Percentiles rank a stretch among this genome's conserved stretches.
These are phyloP conservation scores for Cystobasidiaceae sp. DNA, from an alignment of 1,284 basidiomycete genomes.

Conservation along the genomic window DNA sequence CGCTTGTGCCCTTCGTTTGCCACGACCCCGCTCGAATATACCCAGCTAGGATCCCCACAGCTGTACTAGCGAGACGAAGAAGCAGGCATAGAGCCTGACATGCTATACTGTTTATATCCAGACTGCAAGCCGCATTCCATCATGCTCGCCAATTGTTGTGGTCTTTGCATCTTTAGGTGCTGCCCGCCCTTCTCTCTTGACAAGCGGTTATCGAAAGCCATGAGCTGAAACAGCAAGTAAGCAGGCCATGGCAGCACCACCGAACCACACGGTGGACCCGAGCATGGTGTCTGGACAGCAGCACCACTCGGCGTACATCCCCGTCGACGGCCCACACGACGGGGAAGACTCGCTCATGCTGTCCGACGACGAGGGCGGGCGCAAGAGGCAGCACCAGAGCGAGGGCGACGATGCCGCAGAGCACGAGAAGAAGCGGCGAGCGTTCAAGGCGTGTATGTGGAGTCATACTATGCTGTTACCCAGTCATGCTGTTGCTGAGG, in stretches of 20 bases:
- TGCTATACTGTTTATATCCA: too few relatives aligned
- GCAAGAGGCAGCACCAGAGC: neutral
- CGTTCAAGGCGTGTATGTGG: conserved; percentile 23
- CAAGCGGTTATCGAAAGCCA: too few relatives aligned
- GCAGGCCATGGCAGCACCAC: neutral
- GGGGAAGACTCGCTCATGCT: neutral
- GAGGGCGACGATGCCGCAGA: conserved; percentile 1
- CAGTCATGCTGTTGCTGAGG: neutral
- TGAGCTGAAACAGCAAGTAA: neutral
- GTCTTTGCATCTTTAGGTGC: too few relatives aligned
- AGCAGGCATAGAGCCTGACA: neutral
- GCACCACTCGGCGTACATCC: too few relatives aligned
- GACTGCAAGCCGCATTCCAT: too few relatives aligned
- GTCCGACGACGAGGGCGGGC: conserved; percentile 1
- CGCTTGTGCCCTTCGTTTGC: too few relatives aligned
- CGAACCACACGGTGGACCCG: neutral
- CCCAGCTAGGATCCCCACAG: too few relatives aligned
- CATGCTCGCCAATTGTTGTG: too few relatives aligned
- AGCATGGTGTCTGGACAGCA: neutral
- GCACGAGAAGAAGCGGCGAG: conserved; percentile 22
- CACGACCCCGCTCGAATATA: too few relatives aligned
- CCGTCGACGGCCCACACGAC: neutral
- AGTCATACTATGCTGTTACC: neutral
- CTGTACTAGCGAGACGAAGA: neutral
- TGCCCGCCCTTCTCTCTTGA: too few relatives aligned